A percentile compares a stretch with the other conserved stretches of the same genome.
Conservation (phyloP, 2,329 filamentous ascomycete species). For the Teratosphaeria gauchensis region DNA sequence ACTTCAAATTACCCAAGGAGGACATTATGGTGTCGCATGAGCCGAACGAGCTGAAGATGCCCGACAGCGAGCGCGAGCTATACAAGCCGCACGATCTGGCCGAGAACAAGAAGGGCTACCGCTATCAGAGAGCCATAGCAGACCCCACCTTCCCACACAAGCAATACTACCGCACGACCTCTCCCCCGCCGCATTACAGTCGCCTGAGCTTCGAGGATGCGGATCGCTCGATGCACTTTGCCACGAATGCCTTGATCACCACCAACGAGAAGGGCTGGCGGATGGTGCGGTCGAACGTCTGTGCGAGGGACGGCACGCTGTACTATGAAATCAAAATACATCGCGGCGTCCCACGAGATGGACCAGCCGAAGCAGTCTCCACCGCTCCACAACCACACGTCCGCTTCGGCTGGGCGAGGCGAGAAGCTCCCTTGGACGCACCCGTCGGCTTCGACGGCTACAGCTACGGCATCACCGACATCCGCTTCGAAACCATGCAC, state of each 20-base stretch:
- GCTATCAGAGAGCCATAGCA: conserved; percentile 83
- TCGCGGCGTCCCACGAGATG: conserved; percentile 53
- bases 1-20: conserved; percentile 41
- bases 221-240: conserved; percentile 72
- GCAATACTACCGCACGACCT: conserved; percentile 81
- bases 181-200: conserved; percentile 71
- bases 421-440: conserved; percentile 72
- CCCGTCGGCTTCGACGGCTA: conserved; percentile 85
- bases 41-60: conserved; percentile 34
- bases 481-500: conserved; percentile 82
- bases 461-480: conserved; percentile 86
- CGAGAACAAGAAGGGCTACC: conserved; percentile 63
- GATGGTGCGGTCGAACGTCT: conserved; percentile 82
- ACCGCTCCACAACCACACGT: conserved; percentile 49
- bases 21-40: conserved; percentile 39
- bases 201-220: conserved; percentile 90
- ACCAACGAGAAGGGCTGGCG: conserved; percentile 90
- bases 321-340: conserved; percentile 93
- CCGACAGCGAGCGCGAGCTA: conserved; percentile 33
- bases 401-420: conserved; percentile 75
- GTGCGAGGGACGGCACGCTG: conserved; percentile 76
- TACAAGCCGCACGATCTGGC: conserved; percentile 44
- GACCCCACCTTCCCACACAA: conserved; percentile 79
- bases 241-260: conserved; percentile 60
- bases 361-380: conserved; percentile 27